These are phyloP conservation scores for Aspergillus transmontanensis DNA, from an alignment of 2,329 filamentous ascomycete species.

Conservation along the genomic window DNA sequence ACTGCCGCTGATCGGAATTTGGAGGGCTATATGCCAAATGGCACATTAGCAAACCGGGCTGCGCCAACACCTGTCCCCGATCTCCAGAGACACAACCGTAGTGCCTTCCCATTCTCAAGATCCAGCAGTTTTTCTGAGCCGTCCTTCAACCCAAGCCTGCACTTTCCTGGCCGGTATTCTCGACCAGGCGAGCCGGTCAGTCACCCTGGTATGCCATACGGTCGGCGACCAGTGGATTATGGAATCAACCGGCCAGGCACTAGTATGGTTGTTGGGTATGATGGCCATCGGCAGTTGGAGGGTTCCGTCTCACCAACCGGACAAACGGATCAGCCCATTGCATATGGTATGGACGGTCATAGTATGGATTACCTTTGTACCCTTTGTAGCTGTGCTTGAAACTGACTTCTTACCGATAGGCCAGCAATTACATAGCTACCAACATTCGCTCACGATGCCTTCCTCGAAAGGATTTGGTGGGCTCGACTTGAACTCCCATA, in stretches of 20 bases:
- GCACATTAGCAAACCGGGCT: slow-evolving; percentile 28
- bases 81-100: slow-evolving; percentile 31
- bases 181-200: slow-evolving; percentile 27
- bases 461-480: slow-evolving; percentile 27
- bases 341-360: slow-evolving; percentile 32
- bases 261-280: slow-evolving; percentile 32
- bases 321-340: slow-evolving; percentile 27
- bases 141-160: slow-evolving; percentile 31
- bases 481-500: slow-evolving; percentile 30
- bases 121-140: slow-evolving; percentile 42
- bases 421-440: slow-evolving; percentile 33
- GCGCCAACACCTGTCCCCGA: slow-evolving; percentile 30
- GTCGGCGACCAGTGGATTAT: slow-evolving; percentile 34
- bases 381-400: neutral
- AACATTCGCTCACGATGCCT: slow-evolving; percentile 30
- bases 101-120: slow-evolving; percentile 31
- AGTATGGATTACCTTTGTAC: slow-evolving; percentile 21
- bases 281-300: slow-evolving; percentile 32
- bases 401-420: slow-evolving; percentile 21
- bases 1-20: slow-evolving; percentile 28
- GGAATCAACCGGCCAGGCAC: slow-evolving; percentile 26
- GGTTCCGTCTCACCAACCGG: slow-evolving; percentile 39
- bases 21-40: slow-evolving; percentile 30
- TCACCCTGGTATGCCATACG: slow-evolving; percentile 30
- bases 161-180: slow-evolving; percentile 31